Percentiles rank a stretch among this genome's conserved stretches.
These are phyloP conservation scores for Botrytis paeoniae DNA, from an alignment of 2,329 filamentous ascomycete genomes.

Conservation along the genomic window DNA sequence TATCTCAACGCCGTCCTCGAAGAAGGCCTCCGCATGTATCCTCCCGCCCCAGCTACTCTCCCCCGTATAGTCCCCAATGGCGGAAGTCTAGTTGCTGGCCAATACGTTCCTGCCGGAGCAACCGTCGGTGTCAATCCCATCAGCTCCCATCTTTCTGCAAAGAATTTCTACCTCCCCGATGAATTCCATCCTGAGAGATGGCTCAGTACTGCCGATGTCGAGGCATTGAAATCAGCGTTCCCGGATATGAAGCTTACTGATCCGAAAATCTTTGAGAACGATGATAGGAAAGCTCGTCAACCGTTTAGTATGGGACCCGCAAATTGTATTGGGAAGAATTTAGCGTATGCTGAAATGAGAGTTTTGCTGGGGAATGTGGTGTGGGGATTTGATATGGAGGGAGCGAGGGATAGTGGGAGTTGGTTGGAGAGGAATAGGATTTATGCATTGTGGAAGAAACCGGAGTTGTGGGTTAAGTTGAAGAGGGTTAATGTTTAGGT, in stretches of 20 bases:
- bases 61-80: neutral
- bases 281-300: conserved; percentile 13
- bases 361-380: conserved; percentile 11
- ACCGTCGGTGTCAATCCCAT: conserved; percentile 1
- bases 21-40: conserved; percentile 25
- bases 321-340: conserved; percentile 19
- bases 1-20: conserved; percentile 22
- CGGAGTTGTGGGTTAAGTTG: conserved; percentile 15
- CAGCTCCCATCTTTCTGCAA: neutral
- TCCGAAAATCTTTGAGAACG: neutral
- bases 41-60: conserved; percentile 19
- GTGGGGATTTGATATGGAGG: conserved; percentile 16
- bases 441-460: conserved; percentile 8
- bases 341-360: conserved; percentile 20
- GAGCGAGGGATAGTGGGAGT: neutral
- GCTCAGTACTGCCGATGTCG: neutral
- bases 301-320: conserved; percentile 10
- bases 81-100: neutral
- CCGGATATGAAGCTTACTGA: neutral
- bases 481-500: conserved; percentile 7
- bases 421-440: conserved; percentile 13
- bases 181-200: conserved; percentile 16
- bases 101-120: neutral
- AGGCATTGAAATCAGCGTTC: neutral
- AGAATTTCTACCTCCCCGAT: neutral